Conservation (phyloP, 2,329 filamentous ascomycete species). For the Fusarium globosum region DNA sequence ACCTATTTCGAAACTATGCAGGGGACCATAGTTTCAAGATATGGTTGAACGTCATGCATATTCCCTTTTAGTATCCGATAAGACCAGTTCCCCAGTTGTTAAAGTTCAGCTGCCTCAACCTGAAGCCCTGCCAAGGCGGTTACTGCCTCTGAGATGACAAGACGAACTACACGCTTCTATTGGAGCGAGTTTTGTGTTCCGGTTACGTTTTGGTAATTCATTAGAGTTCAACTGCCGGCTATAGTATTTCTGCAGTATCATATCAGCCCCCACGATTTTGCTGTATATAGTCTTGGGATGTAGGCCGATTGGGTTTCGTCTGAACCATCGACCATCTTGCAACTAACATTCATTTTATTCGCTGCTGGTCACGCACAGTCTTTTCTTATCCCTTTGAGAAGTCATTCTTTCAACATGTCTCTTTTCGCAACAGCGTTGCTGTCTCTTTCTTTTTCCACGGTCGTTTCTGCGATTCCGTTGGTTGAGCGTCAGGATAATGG, state of each 20-base stretch:
- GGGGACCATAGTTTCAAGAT: not conserved
- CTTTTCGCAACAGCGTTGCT: slow-evolving; percentile 2
- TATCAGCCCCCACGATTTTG: not conserved
- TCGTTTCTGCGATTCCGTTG: slow-evolving; percentile 13
- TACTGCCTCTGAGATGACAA: not conserved
- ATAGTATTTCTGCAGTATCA: not conserved
- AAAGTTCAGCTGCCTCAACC: slow-evolving; percentile 10
- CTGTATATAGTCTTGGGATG: slow-evolving; percentile 1
- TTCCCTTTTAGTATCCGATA: slow-evolving; percentile 18
- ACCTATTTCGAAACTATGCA: not conserved
- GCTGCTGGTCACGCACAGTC: not conserved
- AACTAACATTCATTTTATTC: not conserved
- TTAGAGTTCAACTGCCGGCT: slow-evolving; percentile 10
- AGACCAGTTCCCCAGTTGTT: slow-evolving; percentile 23
- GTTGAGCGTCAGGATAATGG: slow-evolving; percentile 2
- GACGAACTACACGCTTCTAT: not conserved
- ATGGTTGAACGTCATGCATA: slow-evolving; percentile 2
- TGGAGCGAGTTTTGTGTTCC: slow-evolving; percentile 6
- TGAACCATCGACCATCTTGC: not conserved
- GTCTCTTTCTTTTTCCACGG: slow-evolving; percentile 1
- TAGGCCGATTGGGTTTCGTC: not conserved
- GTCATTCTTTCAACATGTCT: slow-evolving; percentile 14
- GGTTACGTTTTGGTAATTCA: slow-evolving; percentile 15
- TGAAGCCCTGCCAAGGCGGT: slow-evolving; percentile 20
- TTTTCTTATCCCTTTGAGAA: not conserved